Conservation (phyloP, 2,329 filamentous ascomycete species). For the Hypoxylon sp. region DNA sequence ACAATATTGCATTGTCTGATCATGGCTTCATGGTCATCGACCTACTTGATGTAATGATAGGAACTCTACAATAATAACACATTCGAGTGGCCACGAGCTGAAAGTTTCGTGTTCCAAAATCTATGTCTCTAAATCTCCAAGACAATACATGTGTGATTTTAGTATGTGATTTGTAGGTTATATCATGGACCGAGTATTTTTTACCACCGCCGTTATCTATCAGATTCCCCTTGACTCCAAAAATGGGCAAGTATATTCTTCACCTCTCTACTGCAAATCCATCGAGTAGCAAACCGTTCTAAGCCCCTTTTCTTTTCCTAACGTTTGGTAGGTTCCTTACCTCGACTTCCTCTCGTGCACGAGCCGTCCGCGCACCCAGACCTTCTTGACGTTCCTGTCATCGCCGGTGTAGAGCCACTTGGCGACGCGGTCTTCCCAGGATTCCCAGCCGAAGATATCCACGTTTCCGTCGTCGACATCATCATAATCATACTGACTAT, state of each 20-base stretch:
- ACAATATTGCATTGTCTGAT: not conserved
- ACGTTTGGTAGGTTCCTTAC: no score
- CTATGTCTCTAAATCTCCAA: not conserved
- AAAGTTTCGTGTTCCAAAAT: not conserved
- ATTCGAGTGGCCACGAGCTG: not conserved
- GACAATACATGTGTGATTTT: not conserved
- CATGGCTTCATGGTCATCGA: not conserved
- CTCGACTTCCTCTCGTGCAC: constrained; percentile 68
- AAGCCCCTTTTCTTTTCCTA: no score
- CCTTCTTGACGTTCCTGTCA: constrained; percentile 85
- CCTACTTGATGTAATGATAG: not conserved
- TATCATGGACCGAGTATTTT: not conserved
- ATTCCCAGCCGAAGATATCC: constrained; percentile 91
- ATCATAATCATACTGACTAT: constrained; percentile 48
- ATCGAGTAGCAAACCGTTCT: no score
- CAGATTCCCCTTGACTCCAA: not conserved
- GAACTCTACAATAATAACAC: not conserved
- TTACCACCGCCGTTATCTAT: not conserved
- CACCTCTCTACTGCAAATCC: not conserved
- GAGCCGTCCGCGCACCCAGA: constrained; percentile 87
- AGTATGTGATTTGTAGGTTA: not conserved
- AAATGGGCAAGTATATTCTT: not conserved
- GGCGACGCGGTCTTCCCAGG: constrained; percentile 82
- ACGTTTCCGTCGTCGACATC: constrained; percentile 66
- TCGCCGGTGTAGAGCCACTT: constrained; percentile 97